These are phyloP conservation scores for Trichosporon coremiiforme DNA, from an alignment of 1,284 basidiomycete species.

Conservation along the genomic window DNA sequence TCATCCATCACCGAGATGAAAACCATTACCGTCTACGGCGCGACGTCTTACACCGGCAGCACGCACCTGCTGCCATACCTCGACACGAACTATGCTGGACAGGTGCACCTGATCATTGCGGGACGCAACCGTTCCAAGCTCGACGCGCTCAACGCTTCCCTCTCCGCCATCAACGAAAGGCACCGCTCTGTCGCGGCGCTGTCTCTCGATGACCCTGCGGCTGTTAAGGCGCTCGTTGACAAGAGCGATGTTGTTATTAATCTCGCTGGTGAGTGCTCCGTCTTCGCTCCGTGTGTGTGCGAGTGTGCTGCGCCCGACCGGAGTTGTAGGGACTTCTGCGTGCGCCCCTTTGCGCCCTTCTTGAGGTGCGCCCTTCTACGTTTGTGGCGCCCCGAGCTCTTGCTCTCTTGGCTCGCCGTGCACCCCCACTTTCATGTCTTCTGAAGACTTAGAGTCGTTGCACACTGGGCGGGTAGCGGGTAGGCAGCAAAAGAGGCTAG, in stretches of 20 bases:
- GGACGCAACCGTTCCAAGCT: slow-evolving; percentile 48
- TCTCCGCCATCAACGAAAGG: slow-evolving; percentile 9
- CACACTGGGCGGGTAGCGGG: slow-evolving; percentile 2
- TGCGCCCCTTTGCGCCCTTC: background rate
- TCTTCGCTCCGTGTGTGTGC: background rate
- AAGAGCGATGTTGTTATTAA: slow-evolving; percentile 43
- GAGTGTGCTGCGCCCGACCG: background rate
- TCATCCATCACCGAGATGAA: background rate
- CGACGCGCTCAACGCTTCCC: slow-evolving; percentile 34
- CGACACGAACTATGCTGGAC: slow-evolving; percentile 34
- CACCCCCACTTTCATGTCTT: background rate
- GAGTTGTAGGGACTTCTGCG: background rate
- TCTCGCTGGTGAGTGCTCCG: slow-evolving; percentile 44
- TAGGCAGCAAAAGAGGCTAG: background rate
- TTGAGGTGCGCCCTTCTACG: background rate
- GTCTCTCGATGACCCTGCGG: slow-evolving; percentile 38
- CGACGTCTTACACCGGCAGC: slow-evolving; percentile 49
- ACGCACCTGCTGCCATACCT: slow-evolving; percentile 48
- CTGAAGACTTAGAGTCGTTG: no score
- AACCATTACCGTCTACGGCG: slow-evolving; percentile 52
- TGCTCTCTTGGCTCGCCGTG: background rate
- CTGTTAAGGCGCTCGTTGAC: slow-evolving; percentile 39
- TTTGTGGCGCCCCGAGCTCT: background rate
- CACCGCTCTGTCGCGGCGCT: slow-evolving; percentile 36
- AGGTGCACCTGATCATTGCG: slow-evolving; percentile 47